These are phyloP conservation scores for Russula compacta DNA, from an alignment of 768 basidiomycete species.

Conservation along the genomic window DNA sequence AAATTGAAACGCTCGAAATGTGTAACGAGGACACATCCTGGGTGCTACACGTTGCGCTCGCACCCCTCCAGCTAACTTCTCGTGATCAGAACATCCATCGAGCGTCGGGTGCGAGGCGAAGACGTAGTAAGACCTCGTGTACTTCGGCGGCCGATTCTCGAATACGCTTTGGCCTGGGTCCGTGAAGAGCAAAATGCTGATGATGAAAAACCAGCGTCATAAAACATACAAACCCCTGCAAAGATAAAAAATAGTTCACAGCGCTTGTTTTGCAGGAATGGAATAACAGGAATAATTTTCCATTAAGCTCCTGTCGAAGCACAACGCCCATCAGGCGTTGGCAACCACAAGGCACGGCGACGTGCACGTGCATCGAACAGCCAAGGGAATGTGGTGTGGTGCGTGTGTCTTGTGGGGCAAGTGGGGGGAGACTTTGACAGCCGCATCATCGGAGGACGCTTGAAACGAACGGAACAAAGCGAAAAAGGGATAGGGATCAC, in stretches of 20 bases:
- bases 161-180: too few species aligned
- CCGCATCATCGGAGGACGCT: too few species aligned
- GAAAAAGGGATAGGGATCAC: neutral
- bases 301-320: neutral
- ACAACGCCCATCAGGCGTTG: conserved; percentile 6
- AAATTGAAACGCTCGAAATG: neutral
- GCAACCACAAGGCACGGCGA: neutral
- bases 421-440: neutral
- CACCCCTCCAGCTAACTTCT: neutral
- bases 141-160: too few species aligned
- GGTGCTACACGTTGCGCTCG: neutral
- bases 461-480: neutral
- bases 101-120: neutral
- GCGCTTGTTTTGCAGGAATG: neutral
- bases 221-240: neutral
- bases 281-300: neutral
- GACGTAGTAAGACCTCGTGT: neutral
- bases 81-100: neutral
- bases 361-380: neutral
- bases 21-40: neutral
- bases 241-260: neutral
- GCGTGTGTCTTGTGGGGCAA: neutral
- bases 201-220: too few species aligned
- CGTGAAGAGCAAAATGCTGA: neutral
- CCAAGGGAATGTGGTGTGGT: neutral